A percentile compares a stretch with the other conserved stretches of the same genome.
These are phyloP conservation scores for Orobanche coerulescens DNA, from an alignment of 257 asterid genomes.

Conservation along the genomic window DNA sequence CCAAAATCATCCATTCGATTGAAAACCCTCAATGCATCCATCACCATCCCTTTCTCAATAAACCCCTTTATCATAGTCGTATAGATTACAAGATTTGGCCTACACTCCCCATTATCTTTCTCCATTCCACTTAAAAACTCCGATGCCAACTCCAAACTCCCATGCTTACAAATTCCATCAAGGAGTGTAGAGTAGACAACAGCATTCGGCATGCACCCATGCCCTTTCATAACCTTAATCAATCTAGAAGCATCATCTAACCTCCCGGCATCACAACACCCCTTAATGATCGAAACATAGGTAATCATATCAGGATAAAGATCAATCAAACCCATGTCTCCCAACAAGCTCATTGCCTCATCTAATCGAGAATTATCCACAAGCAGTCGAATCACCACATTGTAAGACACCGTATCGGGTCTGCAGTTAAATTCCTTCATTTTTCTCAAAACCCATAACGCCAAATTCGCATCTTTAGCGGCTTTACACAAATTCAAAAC, in stretches of 20 bases:
- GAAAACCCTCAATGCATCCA: constrained; percentile 48
- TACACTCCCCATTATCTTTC: constrained; percentile 38
- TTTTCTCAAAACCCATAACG: constrained; percentile 62
- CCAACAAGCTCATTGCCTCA: constrained; percentile 55
- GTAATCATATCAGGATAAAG: constrained; percentile 70
- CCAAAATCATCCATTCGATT: constrained; percentile 47
- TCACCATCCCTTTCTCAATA: constrained; percentile 42
- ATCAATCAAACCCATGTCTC: constrained; percentile 65
- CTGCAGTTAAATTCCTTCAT: constrained; percentile 66
- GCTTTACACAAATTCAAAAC: constrained; percentile 64
- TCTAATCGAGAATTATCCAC: constrained; percentile 43
- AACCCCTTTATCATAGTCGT: constrained; percentile 60
- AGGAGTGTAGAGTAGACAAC: constrained; percentile 54
- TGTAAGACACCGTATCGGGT: constrained; percentile 65
- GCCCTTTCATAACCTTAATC: constrained; percentile 51
- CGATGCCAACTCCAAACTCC: constrained; percentile 55
- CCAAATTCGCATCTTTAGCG: constrained; percentile 61
- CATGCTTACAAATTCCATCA: constrained; percentile 61
- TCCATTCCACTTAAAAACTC: constrained; percentile 61
- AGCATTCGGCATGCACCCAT: constrained; percentile 56
- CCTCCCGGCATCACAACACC: constrained; percentile 58
- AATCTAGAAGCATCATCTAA: constrained; percentile 55
- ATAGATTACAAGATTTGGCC: constrained; percentile 64
- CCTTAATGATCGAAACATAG: constrained; percentile 45
- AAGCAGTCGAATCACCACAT: constrained; percentile 61